Base-by-base conservation (phyloP, 345 rosid genomes). In the Eucalyptus polybractea region DNA sequence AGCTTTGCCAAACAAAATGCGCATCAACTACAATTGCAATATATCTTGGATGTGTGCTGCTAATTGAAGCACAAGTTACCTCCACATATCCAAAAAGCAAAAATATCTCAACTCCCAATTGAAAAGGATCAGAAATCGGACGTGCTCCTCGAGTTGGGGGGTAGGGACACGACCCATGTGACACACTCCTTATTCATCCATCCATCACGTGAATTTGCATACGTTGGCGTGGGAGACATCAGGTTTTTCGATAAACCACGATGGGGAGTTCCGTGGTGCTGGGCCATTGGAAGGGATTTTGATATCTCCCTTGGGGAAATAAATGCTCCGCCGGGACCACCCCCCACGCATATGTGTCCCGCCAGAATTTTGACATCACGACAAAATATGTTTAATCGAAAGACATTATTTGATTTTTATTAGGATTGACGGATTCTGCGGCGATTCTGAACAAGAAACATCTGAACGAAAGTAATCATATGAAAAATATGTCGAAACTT, bases 361-460 rank as follows among this genome's bases (percentile, higher is more conserved):
- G 24, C 56, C 56, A 19, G 24, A 7, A 53, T 3, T 51, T 51
- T 19, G 24, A 19, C 58, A 19, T 53, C 58, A 53, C 58, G 58
- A 53, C 58, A 19, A 53, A 19, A 19, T 19, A 19, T 3, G 56
- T 53, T 53, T 53, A 53, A 53, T 19, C 56, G 56, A 53, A 19
- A 53, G 24, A 19, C 58, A 53, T 53, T 19, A 53, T 53, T 53
- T 53, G 58, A 53, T 53, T 19, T 53, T 53, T 19, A 53, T 53
- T 19, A 1, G 24, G 10, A 53, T 1, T 0, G 58, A 19, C 58
- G 10, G 56, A 7, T 53, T 3, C 10, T 19, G 24, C 58, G 2
- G 24, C 24, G 58, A 19, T 53, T 3, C 58, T 0, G 58, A 19
- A 53, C 24, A 53, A 53, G 58, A 53, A 19, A 19, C 2, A 53